Base-by-base conservation (phyloP, 2,329 filamentous ascomycete species). In the Gaeumannomyces sp. region DNA sequence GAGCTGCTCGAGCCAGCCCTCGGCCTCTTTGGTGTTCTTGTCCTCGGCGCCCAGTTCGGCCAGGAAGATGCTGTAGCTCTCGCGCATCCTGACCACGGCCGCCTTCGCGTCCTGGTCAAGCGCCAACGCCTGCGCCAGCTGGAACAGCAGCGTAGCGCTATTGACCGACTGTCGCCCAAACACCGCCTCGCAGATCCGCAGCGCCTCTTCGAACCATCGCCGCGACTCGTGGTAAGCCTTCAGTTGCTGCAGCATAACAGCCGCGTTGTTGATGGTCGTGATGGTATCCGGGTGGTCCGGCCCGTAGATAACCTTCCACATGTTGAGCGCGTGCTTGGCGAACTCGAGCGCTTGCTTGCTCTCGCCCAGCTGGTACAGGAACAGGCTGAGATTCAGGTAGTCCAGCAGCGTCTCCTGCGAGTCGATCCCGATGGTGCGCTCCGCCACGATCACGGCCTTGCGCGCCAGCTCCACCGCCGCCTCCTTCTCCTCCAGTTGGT, bases 291-390 rank as follows among this genome's bases (percentile, higher is more conserved):
- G 95, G 78, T 99, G 95, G 72, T 92, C 90, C 35, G 89, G 82
- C 38, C 95, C 95, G 74, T 97, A 99, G 72, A 98, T 94, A 71
- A 98, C 86, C 81, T 97, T 97, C 94, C 94, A 98, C 68, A 99
- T 83, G 74, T 95, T 89, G 70, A 99, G 85, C 8, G 95, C 95
- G 75, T 99, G 95, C 75, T 91, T 92, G 69, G 96, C 90, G 75
- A 96, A 97, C 16, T 86, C 83, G 64, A 99, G 81, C n/a, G 94
- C 95, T 66, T 86, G 85, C 77, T 89, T 90, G 73, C 93, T 97
- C 75, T 97, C 94, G 69, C 93, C 93, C 62, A 88, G 89, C 67
- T 93, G 92, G 77, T 99, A 95, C 74, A 97, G 88, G 76, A 98
- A 97, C 62, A 99, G 81, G 72, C 91, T 94, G 65, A 99, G 83